Evolutionary conservation across 495 filamentous ascomycete species (phyloP).

Genomic region (Xylaria scruposa): DNA sequence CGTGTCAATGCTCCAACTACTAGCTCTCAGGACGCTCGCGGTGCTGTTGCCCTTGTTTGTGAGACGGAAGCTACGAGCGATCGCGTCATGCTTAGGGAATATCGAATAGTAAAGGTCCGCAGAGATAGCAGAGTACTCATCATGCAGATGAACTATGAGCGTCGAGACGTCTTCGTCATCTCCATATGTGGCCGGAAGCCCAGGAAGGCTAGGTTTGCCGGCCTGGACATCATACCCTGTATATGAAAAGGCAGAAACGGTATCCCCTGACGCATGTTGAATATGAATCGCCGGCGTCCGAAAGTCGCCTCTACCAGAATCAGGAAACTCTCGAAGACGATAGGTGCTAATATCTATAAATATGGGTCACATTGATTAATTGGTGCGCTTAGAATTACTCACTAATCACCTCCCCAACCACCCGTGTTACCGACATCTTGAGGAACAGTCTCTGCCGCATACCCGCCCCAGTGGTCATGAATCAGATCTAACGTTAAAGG

Average conservation of each 20-base stretch:
- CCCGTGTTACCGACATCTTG: conserved; percentile 41
- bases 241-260: conserved; percentile 57
- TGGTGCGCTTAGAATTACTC: not conserved
- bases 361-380: not conserved
- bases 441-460: conserved; percentile 49
- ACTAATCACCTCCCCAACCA: conserved; percentile 53
- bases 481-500: conserved; percentile 54
- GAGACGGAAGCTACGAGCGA: conserved; percentile 59
- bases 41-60: conserved; percentile 56
- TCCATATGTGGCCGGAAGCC: conserved; percentile 59
- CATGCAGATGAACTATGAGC: conserved; percentile 57
- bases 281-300: conserved; percentile 61
- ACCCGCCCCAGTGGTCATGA: conserved; percentile 60
- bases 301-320: conserved; percentile 61
- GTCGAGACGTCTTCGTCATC: conserved; percentile 56
- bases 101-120: conserved; percentile 62
- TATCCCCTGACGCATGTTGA: conserved; percentile 55
- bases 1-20: conserved; percentile 60
- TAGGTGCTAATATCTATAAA: conserved; percentile 38
- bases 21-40: conserved; percentile 55
- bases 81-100: conserved; percentile 59
- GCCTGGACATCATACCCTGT: conserved; percentile 49
- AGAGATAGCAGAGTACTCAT: conserved; percentile 55
- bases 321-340: conserved; percentile 61
- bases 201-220: conserved; percentile 55